Evolutionary conservation across 306 rosid genomes (phyloP), one percentile per base, ranked within the genome.

Genomic region (Senna tora): DNA sequence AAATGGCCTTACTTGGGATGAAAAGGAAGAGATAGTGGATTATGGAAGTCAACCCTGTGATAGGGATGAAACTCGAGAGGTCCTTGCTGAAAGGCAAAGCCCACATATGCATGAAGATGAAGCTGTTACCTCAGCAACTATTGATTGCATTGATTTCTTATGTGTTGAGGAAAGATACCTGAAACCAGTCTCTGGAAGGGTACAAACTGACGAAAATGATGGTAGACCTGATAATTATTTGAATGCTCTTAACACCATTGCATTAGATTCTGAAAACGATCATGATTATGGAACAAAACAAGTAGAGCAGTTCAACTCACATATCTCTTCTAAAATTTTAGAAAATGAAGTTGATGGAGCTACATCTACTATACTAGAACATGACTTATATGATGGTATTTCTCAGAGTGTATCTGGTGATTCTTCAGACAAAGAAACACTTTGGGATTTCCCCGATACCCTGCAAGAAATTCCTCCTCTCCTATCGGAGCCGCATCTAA

Each of bases 211-310:
- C 76, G 97, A 91, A 64, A 49, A 77, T 64, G 96, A 89, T 30
- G 87, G 93, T 68, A 96, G 88, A 73, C 85, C 90, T 22, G 97
- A 89, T 66, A 81, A 76, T 82, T 92, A 80, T 72, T 69, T 83
- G 95, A 97, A 91, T 87, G 97, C 97, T 9, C 97, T 91, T 67
- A 94, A 94, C 84, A 83, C 89, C 46, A 88, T 91, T 20, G 97
- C 87, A 65, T 94, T 93, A 9, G 99, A 91, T 75, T 86, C 87
- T 63, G 99, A 91, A 86, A 85, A 63, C 62, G 96, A 91, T 82
- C 67, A 77, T 77, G 93, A 87, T 79, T 83, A 64, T 72, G 89
- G 82, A 75, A 87, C 89, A 30, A 94, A 88, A 80, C 84, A 65
- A 82, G 85, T 86, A 16, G 90, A 79, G 76, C 76, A 43, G 41